Conservation (phyloP, 73 alveolate species). For the Stentor roeselii region DNA sequence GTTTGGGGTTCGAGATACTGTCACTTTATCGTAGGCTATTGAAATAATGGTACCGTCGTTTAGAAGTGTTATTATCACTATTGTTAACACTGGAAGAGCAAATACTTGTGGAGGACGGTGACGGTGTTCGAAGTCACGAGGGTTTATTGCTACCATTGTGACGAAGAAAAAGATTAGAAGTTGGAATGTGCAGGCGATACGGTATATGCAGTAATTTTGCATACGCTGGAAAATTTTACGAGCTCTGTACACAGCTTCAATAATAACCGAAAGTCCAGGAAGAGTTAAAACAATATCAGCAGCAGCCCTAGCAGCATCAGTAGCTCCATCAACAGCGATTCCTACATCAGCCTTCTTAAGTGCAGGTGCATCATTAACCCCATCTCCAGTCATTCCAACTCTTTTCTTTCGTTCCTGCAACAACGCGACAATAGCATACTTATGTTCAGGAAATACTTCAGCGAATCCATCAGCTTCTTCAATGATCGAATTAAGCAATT, state of each 20-base stretch:
- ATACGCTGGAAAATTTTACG: slow-evolving; percentile 23
- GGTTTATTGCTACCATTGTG: slow-evolving; percentile 27
- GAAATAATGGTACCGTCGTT: slow-evolving; percentile 31
- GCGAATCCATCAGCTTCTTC: slow-evolving; percentile 36
- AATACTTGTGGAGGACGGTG: neutral
- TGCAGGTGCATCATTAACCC: slow-evolving; percentile 78
- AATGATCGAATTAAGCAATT: neutral
- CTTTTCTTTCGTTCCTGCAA: slow-evolving; percentile 17
- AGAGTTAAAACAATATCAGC: slow-evolving; percentile 50
- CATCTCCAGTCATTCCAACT: slow-evolving; percentile 69
- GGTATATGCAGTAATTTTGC: slow-evolving; percentile 26
- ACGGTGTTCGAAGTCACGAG: slow-evolving; percentile 3
- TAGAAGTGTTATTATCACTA: slow-evolving; percentile 26
- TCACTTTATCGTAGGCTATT: slow-evolving; percentile 28
- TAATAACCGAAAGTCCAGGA: slow-evolving; percentile 26
- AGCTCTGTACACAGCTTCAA: slow-evolving; percentile 22
- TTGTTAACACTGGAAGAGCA: slow-evolving; percentile 26
- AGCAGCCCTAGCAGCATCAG: slow-evolving; percentile 74
- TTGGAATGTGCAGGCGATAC: slow-evolving; percentile 32
- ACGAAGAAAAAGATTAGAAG: slow-evolving; percentile 29
- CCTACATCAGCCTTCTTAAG: slow-evolving; percentile 66
- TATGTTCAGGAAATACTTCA: slow-evolving; percentile 33
- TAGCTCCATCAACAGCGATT: slow-evolving; percentile 64
- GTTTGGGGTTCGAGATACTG: slow-evolving; percentile 16
- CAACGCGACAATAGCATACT: slow-evolving; percentile 19